Evolutionary conservation across 768 basidiomycete genomes (phyloP).

Genomic region (Tylopilus intermedius): DNA sequence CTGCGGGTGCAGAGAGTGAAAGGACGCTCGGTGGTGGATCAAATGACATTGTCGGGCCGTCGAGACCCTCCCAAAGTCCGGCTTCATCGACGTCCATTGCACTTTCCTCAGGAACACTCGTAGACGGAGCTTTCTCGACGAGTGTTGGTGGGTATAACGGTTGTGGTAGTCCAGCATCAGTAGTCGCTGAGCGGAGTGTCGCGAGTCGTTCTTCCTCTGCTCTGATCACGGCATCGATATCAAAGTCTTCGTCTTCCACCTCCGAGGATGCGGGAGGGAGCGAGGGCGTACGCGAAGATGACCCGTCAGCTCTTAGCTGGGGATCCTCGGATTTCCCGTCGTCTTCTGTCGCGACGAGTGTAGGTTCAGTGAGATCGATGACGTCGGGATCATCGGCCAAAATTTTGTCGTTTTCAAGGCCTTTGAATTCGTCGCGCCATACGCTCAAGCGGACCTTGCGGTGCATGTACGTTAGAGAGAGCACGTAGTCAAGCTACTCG

Average conservation of each 20-base stretch:
- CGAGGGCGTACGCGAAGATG: constrained; percentile 37
- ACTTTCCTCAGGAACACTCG: constrained; percentile 4
- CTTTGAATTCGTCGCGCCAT: constrained; percentile 69
- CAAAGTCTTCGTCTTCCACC: constrained; percentile 43
- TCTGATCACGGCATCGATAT: constrained; percentile 47
- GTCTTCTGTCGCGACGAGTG: constrained; percentile 24
- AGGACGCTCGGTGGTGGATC: constrained; percentile 5
- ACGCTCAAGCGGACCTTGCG: constrained; percentile 63
- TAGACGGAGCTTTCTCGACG: constrained; percentile 6
- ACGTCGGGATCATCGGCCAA: constrained; percentile 18
- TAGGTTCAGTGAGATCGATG: constrained; percentile 29
- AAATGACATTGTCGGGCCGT: constrained; percentile 4
- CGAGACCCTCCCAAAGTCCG: constrained; percentile 33
- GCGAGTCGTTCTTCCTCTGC: constrained; percentile 38
- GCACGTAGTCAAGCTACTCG: background rate
- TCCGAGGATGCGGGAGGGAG: constrained; percentile 40
- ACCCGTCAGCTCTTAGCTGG: constrained; percentile 19
- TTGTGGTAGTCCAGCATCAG: constrained; percentile 1
- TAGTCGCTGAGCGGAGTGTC: constrained; percentile 16
- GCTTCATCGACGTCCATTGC: constrained; percentile 36
- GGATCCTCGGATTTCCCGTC: constrained; percentile 14
- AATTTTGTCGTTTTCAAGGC: constrained; percentile 35
- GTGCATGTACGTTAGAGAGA: constrained; percentile 8
- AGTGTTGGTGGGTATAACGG: constrained; percentile 1
- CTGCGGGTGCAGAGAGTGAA: constrained; percentile 3